phyloP scores from a whole-genome alignment of 345 rosid species.

The Dimocarpus longan region DNA sequence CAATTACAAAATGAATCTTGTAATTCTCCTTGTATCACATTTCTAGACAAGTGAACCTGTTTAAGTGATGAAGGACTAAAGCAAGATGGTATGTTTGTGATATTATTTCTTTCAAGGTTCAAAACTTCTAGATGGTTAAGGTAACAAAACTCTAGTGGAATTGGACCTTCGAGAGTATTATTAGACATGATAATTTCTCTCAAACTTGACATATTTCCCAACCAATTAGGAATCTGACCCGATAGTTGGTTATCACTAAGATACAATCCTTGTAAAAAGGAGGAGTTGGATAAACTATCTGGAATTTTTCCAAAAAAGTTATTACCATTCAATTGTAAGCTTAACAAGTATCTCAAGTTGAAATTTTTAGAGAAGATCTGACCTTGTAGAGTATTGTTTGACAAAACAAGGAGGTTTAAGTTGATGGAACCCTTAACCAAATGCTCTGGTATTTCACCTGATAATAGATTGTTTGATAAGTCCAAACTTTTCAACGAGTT shows the following conservation, averaged over 20 bases:
- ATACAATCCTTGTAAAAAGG: background rate
- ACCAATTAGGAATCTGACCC: background rate
- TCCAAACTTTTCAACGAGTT: too few species aligned
- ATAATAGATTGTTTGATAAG: too few species aligned
- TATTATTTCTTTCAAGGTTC: too few species aligned
- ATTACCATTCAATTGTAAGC: background rate
- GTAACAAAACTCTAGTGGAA: too few species aligned
- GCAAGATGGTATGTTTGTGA: too few species aligned
- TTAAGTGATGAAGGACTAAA: too few species aligned
- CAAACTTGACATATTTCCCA: background rate
- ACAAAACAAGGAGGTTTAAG: background rate
- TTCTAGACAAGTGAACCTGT: too few species aligned
- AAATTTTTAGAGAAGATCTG: background rate
- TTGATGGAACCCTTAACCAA: background rate
- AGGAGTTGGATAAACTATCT: background rate
- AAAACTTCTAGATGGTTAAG: too few species aligned
- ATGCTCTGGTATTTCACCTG: too few species aligned
- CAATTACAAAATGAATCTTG: too few species aligned
- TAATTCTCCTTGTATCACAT: too few species aligned
- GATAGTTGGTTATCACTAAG: background rate
- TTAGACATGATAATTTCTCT: background rate
- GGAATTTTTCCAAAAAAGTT: background rate
- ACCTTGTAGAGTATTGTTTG: background rate
- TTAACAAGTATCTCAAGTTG: background rate
- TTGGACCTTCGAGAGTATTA: too few species aligned